A percentile compares a stretch with the other conserved stretches of the same genome.
These are phyloP conservation scores for Vitis rupestris DNA, from an alignment of 164 flowering plant species.

Conservation along the genomic window DNA sequence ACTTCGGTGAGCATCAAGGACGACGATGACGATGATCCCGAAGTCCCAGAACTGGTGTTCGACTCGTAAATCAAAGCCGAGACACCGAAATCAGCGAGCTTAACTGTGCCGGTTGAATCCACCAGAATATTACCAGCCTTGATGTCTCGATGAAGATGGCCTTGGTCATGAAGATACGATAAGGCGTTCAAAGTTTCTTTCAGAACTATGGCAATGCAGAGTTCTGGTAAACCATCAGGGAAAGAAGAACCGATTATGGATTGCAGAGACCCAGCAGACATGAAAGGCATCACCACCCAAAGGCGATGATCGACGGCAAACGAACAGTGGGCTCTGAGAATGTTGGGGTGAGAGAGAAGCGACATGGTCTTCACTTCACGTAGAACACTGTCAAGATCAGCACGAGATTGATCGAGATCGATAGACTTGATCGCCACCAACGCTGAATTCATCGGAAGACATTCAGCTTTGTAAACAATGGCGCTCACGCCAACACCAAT, in stretches of 20 bases:
- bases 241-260: constrained; percentile 64
- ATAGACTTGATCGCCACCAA: constrained; percentile 76
- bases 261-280: constrained; percentile 79
- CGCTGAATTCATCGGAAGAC: constrained; percentile 44
- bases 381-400: constrained; percentile 47
- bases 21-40: constrained; percentile 19
- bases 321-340: constrained; percentile 71
- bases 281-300: constrained; percentile 95
- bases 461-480: constrained; percentile 68
- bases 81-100: constrained; percentile 78
- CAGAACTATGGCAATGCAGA: constrained; percentile 58
- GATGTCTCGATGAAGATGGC: constrained; percentile 75
- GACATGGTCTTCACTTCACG: constrained; percentile 67
- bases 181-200: constrained; percentile 63
- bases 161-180: constrained; percentile 74
- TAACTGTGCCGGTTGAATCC: constrained; percentile 58
- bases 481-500: constrained; percentile 73
- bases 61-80: constrained; percentile 71
- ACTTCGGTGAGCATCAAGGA: constrained; percentile 45
- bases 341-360: constrained; percentile 77
- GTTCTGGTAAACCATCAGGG: constrained; percentile 64
- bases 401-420: constrained; percentile 55
- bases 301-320: constrained; percentile 69
- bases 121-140: constrained; percentile 80
- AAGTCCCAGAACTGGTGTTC: constrained; percentile 11